These are phyloP conservation scores for Kwoniella shivajii DNA, from an alignment of 1,284 basidiomycete genomes.

Conservation along the genomic window DNA sequence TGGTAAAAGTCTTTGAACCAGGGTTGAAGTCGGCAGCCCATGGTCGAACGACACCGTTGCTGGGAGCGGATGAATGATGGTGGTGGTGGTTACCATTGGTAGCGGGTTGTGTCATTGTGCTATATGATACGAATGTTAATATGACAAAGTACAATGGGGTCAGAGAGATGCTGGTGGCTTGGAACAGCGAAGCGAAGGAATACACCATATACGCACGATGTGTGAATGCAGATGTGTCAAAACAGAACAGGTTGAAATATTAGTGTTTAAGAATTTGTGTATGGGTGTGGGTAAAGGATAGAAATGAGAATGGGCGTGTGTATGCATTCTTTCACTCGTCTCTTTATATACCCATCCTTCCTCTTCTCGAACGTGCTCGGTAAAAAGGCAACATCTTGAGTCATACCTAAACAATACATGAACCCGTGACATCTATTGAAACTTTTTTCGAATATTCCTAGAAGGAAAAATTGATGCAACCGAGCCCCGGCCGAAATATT, in stretches of 20 bases:
- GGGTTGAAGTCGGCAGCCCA: conserved; percentile 11
- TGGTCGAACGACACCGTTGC: conserved; percentile 4
- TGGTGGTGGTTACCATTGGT: conserved; percentile 1
- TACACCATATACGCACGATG: too few species aligned
- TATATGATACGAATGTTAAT: background rate
- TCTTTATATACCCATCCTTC: too few species aligned
- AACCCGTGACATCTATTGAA: too few species aligned
- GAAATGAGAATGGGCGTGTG: background rate
- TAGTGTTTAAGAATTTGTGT: background rate
- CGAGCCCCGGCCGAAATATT: too few species aligned
- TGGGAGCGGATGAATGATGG: background rate
- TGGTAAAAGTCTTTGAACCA: conserved; percentile 8
- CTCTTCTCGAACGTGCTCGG: too few species aligned
- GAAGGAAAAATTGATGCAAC: too few species aligned
- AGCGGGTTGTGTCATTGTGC: conserved; percentile 2
- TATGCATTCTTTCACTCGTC: background rate
- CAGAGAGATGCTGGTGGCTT: too few species aligned
- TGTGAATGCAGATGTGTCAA: background rate
- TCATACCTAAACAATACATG: too few species aligned
- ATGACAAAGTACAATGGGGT: background rate
- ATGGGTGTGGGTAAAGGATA: background rate
- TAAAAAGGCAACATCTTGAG: too few species aligned
- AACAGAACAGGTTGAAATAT: background rate
- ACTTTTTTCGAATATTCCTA: too few species aligned
- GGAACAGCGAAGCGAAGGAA: too few species aligned